phyloP scores from a whole-genome alignment of 2,329 filamentous ascomycete species.

The Colletotrichum tropicicola region DNA sequence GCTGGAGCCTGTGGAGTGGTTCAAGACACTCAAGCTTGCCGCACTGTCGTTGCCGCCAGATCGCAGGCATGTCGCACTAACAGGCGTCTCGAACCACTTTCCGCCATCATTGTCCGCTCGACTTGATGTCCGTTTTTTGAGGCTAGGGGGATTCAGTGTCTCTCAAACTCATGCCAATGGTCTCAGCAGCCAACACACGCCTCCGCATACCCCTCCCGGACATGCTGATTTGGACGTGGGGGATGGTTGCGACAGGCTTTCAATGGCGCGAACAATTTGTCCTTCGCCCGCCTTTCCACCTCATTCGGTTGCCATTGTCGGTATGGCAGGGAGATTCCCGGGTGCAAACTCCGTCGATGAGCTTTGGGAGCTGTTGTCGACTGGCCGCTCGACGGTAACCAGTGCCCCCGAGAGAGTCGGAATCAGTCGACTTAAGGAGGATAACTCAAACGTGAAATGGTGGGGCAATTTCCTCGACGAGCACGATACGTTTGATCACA shows the following conservation, averaged over 20 bases:
- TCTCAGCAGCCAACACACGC: background rate
- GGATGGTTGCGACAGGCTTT: background rate
- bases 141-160: background rate
- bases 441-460: background rate
- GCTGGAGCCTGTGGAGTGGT: background rate
- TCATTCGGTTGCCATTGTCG: slow-evolving; percentile 47
- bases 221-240: background rate
- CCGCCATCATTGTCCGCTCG: background rate
- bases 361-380: slow-evolving; percentile 41
- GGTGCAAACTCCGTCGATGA: slow-evolving; percentile 46
- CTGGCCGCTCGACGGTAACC: slow-evolving; percentile 22
- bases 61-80: background rate
- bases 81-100: background rate
- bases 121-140: background rate
- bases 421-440: background rate
- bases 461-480: slow-evolving; percentile 36
- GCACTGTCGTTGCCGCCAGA: background rate
- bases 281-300: slow-evolving; percentile 43
- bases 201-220: background rate
- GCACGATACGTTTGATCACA: slow-evolving; percentile 43
- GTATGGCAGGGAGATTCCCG: slow-evolving; percentile 52
- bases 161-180: background rate
- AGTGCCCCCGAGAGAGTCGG: background rate
- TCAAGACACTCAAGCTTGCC: background rate
- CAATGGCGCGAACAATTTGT: background rate